phyloP scores from a whole-genome alignment of 371 early-diverging fungal genomes.

The Catenaria anguillulae region DNA sequence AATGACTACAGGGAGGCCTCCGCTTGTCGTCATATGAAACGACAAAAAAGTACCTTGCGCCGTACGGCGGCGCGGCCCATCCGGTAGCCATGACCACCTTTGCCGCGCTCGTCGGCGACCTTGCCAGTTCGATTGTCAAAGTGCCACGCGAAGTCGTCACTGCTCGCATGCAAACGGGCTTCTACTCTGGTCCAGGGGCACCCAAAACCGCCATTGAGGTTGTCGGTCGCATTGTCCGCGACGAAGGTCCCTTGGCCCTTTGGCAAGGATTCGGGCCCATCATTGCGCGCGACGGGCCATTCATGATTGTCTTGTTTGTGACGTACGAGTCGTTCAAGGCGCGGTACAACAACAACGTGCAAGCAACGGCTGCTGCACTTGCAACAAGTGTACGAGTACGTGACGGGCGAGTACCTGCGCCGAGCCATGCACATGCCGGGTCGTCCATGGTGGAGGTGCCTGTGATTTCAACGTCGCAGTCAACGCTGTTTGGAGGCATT shows the following conservation, averaged over 20 bases:
- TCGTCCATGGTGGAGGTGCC: conserved; percentile 31
- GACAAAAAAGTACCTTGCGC: conserved; percentile 42
- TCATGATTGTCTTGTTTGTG: conserved; percentile 65
- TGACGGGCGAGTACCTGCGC: conserved; percentile 20
- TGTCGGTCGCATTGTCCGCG: conserved; percentile 36
- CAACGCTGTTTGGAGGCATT: conserved; percentile 65
- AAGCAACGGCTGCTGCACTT: conserved; percentile 26
- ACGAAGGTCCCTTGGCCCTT: conserved; percentile 51
- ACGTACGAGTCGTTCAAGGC: conserved; percentile 68
- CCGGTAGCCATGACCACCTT: conserved; percentile 48
- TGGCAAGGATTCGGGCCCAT: conserved; percentile 67
- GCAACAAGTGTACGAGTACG: no score
- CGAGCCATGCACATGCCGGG: conserved; percentile 28
- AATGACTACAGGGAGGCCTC: conserved; percentile 60
- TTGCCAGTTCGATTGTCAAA: conserved; percentile 59
- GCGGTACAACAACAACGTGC: conserved; percentile 45
- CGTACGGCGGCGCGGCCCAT: conserved; percentile 14
- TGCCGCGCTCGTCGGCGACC: conserved; percentile 58
- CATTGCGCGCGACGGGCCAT: conserved; percentile 58
- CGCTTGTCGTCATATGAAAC: conserved; percentile 61
- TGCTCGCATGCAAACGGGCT: conserved; percentile 50
- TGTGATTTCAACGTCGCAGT: conserved; percentile 49
- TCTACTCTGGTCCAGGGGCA: no score
- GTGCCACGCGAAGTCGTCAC: conserved; percentile 76
- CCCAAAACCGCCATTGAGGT: conserved; percentile 18